Evolutionary conservation across 352 stramenopile species (phyloP).

Genomic region (Pythium grandisporangium): DNA sequence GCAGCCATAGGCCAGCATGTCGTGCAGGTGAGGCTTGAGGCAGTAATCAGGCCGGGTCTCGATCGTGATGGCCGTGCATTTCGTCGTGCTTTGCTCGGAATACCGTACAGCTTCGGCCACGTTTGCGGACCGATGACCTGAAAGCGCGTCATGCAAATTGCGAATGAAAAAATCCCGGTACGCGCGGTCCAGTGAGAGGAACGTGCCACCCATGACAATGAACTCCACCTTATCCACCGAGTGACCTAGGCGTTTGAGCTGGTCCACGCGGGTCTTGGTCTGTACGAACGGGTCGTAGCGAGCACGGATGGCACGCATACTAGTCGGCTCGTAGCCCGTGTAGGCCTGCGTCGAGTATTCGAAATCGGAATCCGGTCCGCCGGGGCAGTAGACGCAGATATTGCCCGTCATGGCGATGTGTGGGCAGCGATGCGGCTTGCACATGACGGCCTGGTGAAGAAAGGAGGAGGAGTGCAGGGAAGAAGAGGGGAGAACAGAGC

Average conservation of each 20-base stretch:
- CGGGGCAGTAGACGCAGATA: slow-evolving; percentile 96
- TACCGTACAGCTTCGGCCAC: slow-evolving; percentile 92
- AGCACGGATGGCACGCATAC: slow-evolving; percentile 93
- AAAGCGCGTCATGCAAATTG: slow-evolving; percentile 94
- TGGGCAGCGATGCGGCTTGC: slow-evolving; percentile 96
- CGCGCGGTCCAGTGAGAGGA: slow-evolving; percentile 89
- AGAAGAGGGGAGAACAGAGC: no score
- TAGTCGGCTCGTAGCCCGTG: slow-evolving; percentile 96
- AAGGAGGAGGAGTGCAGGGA: no score
- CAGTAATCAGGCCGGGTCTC: slow-evolving; percentile 97
- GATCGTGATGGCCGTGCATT: slow-evolving; percentile 94
- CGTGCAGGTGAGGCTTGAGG: slow-evolving; percentile 93
- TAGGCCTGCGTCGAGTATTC: slow-evolving; percentile 96
- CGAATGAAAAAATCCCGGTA: slow-evolving; percentile 97
- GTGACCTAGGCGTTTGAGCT: slow-evolving; percentile 85
- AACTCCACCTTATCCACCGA: slow-evolving; percentile 96
- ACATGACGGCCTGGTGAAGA: slow-evolving; percentile 88
- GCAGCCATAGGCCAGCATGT: slow-evolving; percentile 96
- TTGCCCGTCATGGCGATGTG: slow-evolving; percentile 96
- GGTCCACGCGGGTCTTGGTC: slow-evolving; percentile 88
- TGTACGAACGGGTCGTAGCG: slow-evolving; percentile 94
- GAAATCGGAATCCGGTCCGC: slow-evolving; percentile 95
- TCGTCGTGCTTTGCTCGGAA: slow-evolving; percentile 82
- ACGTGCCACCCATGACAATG: slow-evolving; percentile 98
- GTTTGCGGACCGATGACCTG: slow-evolving; percentile 84